Conservation (phyloP, 805 yeast species). For the Starmerella bombicola region DNA sequence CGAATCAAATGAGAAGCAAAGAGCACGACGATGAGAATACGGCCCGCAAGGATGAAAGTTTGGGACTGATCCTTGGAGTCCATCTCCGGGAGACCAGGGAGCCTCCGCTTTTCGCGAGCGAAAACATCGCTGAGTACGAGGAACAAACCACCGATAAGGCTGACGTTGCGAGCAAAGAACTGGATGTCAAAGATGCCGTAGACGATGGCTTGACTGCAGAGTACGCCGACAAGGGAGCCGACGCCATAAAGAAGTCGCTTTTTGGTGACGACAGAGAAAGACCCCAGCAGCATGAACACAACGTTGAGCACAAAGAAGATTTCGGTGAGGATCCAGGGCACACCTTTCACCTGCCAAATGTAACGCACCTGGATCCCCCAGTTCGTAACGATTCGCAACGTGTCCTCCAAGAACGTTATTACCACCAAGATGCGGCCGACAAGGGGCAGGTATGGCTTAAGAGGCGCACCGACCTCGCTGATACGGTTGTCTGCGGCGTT, state of each 20-base stretch:
- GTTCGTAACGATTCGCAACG: slow-evolving; percentile 68
- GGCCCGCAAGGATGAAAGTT: slow-evolving; percentile 74
- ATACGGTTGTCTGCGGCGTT: slow-evolving; percentile 26
- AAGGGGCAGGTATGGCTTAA: slow-evolving; percentile 50
- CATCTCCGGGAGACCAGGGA: slow-evolving; percentile 69
- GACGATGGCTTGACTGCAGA: slow-evolving; percentile 69
- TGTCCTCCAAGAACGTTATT: slow-evolving; percentile 86
- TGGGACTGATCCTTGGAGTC: slow-evolving; percentile 60
- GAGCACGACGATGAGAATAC: slow-evolving; percentile 70
- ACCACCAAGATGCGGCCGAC: slow-evolving; percentile 84
- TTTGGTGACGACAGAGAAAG: slow-evolving; percentile 57
- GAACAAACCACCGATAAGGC: slow-evolving; percentile 84
- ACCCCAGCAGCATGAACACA: slow-evolving; percentile 56
- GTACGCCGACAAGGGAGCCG: slow-evolving; percentile 53
- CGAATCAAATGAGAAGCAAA: slow-evolving; percentile 76
- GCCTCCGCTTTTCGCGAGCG: slow-evolving; percentile 57
- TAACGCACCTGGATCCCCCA: slow-evolving; percentile 87
- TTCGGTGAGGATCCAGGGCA: slow-evolving; percentile 67
- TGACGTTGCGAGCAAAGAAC: slow-evolving; percentile 74
- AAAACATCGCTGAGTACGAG: slow-evolving; percentile 78
- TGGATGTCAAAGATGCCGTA: slow-evolving; percentile 78
- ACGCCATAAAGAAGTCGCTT: slow-evolving; percentile 61
- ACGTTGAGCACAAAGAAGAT: slow-evolving; percentile 55
- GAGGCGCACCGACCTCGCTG: slow-evolving; percentile 28
- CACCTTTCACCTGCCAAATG: slow-evolving; percentile 63